Evolutionary conservation across 2,329 filamentous ascomycete species (phyloP), one percentile per base, ranked within the genome.

Genomic region (Reticulascus tulasneorum): DNA sequence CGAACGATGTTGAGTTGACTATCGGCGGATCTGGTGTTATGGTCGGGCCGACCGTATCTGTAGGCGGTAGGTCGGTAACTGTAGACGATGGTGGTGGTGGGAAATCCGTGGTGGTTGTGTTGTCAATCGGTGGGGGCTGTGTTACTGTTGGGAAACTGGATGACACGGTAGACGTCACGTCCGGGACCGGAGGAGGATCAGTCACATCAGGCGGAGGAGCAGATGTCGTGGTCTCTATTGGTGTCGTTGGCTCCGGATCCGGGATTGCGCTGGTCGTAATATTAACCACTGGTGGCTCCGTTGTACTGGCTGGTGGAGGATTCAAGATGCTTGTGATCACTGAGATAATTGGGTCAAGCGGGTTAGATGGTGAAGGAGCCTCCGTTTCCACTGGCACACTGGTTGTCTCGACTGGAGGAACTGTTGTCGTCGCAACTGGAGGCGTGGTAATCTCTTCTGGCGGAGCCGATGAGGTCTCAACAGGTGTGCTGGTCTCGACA

Each of bases 301-400:
- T 45, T 6, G 33, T 16, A 24, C 37, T 45, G 17, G 40, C 35
- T 6, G 37, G 33, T 17, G 34, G 6, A 9, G 33, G 13, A 13
- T n/a, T n/a, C 5, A 44, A 7, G n/a, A 34, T 28, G 24, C 35
- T 38, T 12, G 38, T 42, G 13, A 44, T 12, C 20, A 44, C 29
- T 9, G 38, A 42, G 12, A 42, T 28, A 9, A 44, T 42, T 7
- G 41, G 38, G 17, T 44, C 41, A 19, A 44, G 22, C 6, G 29
- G 41, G 18, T 42, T 40, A 9, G 13, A 15, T 28, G 25, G 25
- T n/a, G 13, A 7, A 9, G 7, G 25, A n/a, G 7, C n/a, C 7
- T n/a, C n/a, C 25, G 13, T 16, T 9, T n/a, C 7, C 27, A 9
- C 6, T 16, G 8, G 9, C 9, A 7, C 27, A 6, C 16, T 29